Evolutionary conservation across 805 yeast species (phyloP).

Genomic region (Monosporozyma yasuniensis): DNA sequence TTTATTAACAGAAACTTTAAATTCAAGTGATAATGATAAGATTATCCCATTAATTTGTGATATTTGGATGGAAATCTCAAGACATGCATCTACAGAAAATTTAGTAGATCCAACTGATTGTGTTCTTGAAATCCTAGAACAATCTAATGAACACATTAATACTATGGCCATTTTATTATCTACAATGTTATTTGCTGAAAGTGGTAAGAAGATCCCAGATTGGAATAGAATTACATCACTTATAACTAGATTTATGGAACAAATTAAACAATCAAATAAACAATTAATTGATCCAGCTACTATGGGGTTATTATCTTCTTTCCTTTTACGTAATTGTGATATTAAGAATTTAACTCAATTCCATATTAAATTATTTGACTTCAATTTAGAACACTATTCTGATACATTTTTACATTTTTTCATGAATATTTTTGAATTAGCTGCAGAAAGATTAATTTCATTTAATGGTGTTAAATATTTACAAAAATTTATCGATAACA

Average conservation of each 20-base stretch:
- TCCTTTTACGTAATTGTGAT: constrained; percentile 49
- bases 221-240: constrained; percentile 35
- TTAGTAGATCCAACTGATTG: constrained; percentile 38
- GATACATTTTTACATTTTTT: constrained; percentile 40
- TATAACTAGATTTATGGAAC: constrained; percentile 5
- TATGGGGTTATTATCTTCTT: constrained; percentile 38
- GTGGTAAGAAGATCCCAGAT: constrained; percentile 52
- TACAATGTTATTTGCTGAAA: constrained; percentile 53
- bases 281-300: constrained; percentile 16
- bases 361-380: constrained; percentile 38
- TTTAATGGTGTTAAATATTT: constrained; percentile 36
- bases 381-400: constrained; percentile 33
- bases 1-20: constrained; percentile 31
- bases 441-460: constrained; percentile 38
- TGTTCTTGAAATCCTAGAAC: constrained; percentile 19
- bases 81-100: constrained; percentile 44
- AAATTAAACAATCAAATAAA: constrained; percentile 4
- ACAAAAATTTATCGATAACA: constrained; percentile 39
- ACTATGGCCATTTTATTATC: constrained; percentile 35
- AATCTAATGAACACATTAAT: constrained; percentile 17
- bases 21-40: constrained; percentile 2
- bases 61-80: constrained; percentile 43
- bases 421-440: constrained; percentile 30
- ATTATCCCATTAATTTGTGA: constrained; percentile 46
- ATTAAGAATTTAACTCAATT: constrained; percentile 38